Evolutionary conservation across 495 filamentous ascomycete genomes (phyloP), one percentile per base, ranked within the genome.

Genomic region (Aspergillus conjunctus): DNA sequence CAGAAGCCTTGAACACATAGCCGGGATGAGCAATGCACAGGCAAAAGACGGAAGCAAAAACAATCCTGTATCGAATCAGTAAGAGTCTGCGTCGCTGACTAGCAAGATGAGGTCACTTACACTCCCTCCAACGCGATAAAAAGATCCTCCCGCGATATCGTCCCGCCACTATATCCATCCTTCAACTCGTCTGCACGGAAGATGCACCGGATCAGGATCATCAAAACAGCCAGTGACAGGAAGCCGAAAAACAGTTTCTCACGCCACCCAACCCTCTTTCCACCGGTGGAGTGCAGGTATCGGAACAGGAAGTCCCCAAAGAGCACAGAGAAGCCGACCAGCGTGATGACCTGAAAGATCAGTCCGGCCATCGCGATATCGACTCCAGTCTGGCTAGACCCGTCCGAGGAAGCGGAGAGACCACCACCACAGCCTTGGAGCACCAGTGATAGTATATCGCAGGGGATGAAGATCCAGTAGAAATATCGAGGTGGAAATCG

Each of bases 361-460:
- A 87, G 83, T 54, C 84, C 84, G 4, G 77, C 81, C 8, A 86
- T 78, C 83, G 86, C 85, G 65, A 77, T 81, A 63, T 83, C 61
- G 21, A 83, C 83, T 6, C 84, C 85, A 0, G 74, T 61, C 1
- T 65, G 65, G 3, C 81, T 81, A 66, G 84, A 63, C 30, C 72
- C 77, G 51, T 57, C 46, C 12, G 66, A 59, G n/a, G 74, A 67
- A 44, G 65, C 52, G 20, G 71, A 65, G 60, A 81, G 66, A 21
- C 76, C 82, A 33, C 83, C 84, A 54, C 84, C 84, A 22, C 76
- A 69, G 56, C 82, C 84, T 75, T 87, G 83, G 22, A 87, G 54
- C 46, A 82, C 73, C 7, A 87, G 77, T 0, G 82, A 85, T 56
- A 85, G 54, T 4, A 85, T 41, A 60, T 86, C 84, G 69, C 76